Conservation (phyloP, 2,329 filamentous ascomycete species). For the Proliferodiscus dingleyae region DNA sequence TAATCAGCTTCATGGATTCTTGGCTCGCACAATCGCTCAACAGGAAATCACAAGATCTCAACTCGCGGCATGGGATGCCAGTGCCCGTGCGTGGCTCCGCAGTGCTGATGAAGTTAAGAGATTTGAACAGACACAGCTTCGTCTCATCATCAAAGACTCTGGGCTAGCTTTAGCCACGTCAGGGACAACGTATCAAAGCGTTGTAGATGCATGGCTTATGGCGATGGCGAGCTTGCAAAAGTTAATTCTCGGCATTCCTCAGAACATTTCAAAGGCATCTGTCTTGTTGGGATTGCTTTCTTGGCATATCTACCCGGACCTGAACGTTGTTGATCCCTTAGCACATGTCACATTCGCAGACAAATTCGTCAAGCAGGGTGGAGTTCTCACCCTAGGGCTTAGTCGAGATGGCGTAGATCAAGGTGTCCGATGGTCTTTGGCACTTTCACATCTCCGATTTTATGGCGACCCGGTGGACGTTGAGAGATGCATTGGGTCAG, state of each 20-base stretch:
- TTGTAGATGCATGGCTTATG: conserved; percentile 15
- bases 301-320: conserved; percentile 36
- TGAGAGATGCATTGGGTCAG: too few relatives aligned
- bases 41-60: conserved; percentile 22
- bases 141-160: conserved; percentile 31
- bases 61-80: conserved; percentile 35
- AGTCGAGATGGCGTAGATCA: too few relatives aligned
- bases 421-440: too few relatives aligned
- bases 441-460: too few relatives aligned
- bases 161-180: conserved; percentile 18
- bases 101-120: conserved; percentile 28
- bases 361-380: too few relatives aligned
- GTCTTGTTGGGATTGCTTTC: conserved; percentile 30
- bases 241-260: conserved; percentile 22
- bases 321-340: conserved; percentile 11
- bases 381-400: too few relatives aligned
- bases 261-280: conserved; percentile 21
- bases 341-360: too few relatives aligned
- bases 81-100: conserved; percentile 34
- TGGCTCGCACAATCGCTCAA: conserved; percentile 24
- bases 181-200: conserved; percentile 24
- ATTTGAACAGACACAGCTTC: conserved; percentile 26
- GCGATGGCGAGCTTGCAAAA: background rate
- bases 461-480: too few relatives aligned
- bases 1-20: background rate